phyloP scores from a whole-genome alignment of 2,329 filamentous ascomycete species.

The Ophiocordyceps camponoti-saundersi region DNA sequence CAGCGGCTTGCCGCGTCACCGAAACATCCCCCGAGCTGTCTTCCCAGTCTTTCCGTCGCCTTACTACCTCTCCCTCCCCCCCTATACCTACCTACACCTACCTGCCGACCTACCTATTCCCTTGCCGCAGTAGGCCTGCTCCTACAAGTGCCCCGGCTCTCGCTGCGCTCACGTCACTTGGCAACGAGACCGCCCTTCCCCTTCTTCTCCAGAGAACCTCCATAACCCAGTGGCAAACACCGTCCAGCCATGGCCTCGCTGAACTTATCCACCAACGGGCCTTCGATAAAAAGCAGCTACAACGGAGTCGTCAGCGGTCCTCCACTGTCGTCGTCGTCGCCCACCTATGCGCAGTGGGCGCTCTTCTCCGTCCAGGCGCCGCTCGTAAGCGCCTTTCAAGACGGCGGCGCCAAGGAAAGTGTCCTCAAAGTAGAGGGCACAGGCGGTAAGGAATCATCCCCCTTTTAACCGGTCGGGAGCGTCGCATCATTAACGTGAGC shows the following conservation, averaged over 20 bases:
- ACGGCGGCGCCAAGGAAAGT: conserved; percentile 74
- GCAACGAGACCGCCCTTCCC: too few species aligned
- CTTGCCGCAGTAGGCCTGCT: not conserved
- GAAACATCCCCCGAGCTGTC: not conserved
- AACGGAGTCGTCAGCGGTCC: conserved; percentile 38
- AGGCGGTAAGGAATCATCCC: conserved; percentile 41
- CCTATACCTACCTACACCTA: not conserved
- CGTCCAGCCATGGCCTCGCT: conserved; percentile 51
- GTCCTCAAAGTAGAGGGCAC: conserved; percentile 86
- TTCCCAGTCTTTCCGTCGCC: not conserved
- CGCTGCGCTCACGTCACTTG: not conserved
- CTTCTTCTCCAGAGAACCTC: not conserved
- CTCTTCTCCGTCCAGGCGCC: conserved; percentile 87
- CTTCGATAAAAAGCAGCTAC: conserved; percentile 73
- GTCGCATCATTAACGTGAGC: conserved; percentile 6
- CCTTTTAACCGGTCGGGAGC: not conserved
- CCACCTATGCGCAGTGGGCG: conserved; percentile 84
- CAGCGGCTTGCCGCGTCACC: not conserved
- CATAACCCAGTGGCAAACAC: not conserved
- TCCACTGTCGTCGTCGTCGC: conserved; percentile 40
- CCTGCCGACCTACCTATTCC: not conserved
- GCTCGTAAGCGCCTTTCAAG: conserved; percentile 83
- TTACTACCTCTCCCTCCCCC: not conserved
- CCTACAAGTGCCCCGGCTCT: not conserved
- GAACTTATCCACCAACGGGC: conserved; percentile 63